A percentile compares a stretch with the other conserved stretches of the same genome.
Conservation (phyloP, 192 early-diverging fungal species). For the Phlyctochytrium bullatum region DNA sequence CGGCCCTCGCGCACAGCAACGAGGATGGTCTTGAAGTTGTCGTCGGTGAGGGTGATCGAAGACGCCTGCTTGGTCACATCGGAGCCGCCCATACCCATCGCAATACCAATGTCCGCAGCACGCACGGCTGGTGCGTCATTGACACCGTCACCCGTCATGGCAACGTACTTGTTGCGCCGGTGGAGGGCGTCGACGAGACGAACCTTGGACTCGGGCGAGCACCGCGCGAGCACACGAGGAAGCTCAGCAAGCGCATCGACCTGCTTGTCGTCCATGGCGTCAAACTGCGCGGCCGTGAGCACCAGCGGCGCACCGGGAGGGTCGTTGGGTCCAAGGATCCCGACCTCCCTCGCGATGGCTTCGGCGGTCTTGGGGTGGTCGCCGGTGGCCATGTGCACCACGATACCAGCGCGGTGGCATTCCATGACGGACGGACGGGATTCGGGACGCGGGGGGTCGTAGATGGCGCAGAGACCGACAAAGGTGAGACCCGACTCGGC, state of each 20-base stretch:
- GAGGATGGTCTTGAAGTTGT: conserved; percentile 82
- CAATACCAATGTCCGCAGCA: conserved; percentile 93
- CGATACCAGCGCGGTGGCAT: conserved; percentile 62
- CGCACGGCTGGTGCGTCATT: conserved; percentile 95
- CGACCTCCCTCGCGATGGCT: conserved; percentile 73
- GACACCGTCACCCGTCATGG: conserved; percentile 96
- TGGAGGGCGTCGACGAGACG: conserved; percentile 40
- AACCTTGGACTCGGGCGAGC: conserved; percentile 43
- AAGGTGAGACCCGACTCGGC: conserved; percentile 50
- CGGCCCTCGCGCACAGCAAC: conserved; percentile 76
- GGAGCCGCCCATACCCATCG: conserved; percentile 93
- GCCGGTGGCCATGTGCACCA: conserved; percentile 83
- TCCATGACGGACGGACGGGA: conserved; percentile 58
- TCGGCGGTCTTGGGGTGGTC: conserved; percentile 77
- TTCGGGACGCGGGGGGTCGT: conserved; percentile 82
- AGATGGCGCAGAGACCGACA: conserved; percentile 73
- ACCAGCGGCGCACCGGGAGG: conserved; percentile 12
- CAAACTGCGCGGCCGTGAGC: conserved; percentile 31
- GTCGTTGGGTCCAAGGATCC: conserved; percentile 51
- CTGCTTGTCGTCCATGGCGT: conserved; percentile 28
- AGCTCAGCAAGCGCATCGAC: conserved; percentile 38
- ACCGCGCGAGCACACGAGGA: conserved; percentile 44
- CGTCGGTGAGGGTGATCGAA: conserved; percentile 94
- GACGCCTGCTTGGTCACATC: conserved; percentile 96
- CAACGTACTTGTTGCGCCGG: conserved; percentile 64